phyloP scores from a whole-genome alignment of 176 grass and related monocot genomes.

The Pharus latifolius region DNA sequence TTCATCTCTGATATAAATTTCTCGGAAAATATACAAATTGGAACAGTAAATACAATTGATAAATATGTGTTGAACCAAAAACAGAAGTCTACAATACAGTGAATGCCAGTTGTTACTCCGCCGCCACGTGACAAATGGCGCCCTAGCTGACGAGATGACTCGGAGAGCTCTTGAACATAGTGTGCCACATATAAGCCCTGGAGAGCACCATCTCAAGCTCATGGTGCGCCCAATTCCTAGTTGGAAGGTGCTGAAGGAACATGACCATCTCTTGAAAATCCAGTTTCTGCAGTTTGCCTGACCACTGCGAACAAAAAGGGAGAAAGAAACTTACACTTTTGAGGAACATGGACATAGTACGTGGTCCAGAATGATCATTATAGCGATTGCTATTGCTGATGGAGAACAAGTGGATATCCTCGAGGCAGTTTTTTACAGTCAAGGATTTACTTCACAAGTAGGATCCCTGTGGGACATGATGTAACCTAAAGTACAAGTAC shows the following conservation, averaged over 20 bases:
- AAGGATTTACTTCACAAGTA: background rate
- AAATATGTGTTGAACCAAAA: background rate
- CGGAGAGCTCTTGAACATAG: slow-evolving; percentile 84
- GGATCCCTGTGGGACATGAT: background rate
- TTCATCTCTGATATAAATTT: background rate
- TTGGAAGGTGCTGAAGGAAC: slow-evolving; percentile 93
- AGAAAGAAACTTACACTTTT: background rate
- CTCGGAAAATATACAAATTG: slow-evolving; percentile 16
- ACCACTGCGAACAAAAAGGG: slow-evolving; percentile 52
- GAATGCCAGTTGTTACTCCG: background rate
- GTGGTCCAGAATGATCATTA: background rate
- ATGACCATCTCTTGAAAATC: slow-evolving; percentile 99
- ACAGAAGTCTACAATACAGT: background rate
- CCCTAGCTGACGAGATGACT: slow-evolving; percentile 63
- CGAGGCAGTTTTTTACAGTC: background rate
- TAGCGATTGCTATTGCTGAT: background rate
- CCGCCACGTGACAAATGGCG: background rate
- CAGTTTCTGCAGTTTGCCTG: slow-evolving; percentile 78
- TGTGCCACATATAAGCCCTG: slow-evolving; percentile 91
- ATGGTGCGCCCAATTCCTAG: slow-evolving; percentile 79
- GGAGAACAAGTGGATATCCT: background rate
- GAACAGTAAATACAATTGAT: background rate
- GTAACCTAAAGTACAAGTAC: background rate
- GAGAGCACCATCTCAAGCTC: slow-evolving; percentile 93
- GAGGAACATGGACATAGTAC: background rate